Evolutionary conservation across 1,284 basidiomycete genomes (phyloP), one percentile per base, ranked within the genome.

Genomic region (Ganoderma sp.): DNA sequence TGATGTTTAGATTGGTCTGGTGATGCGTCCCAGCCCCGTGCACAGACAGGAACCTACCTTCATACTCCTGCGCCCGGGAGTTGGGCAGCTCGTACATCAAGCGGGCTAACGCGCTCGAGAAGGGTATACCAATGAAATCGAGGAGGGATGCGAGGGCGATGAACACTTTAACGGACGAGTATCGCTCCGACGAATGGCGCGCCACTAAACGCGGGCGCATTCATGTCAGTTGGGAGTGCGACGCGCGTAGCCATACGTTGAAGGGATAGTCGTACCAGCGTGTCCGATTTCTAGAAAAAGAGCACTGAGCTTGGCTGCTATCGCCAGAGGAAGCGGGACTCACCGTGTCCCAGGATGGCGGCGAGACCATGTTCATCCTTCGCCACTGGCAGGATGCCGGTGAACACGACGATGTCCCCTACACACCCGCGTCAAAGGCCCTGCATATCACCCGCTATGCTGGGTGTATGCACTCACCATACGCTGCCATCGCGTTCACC

Each of bases 381-480:
- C 61, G 90, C 91, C 6, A 97, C 82, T 0, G 94, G 95, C 9
- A 98, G 79, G 62, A 98, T 95, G 0, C 96, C 96, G 0, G 93
- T 95, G 74, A 95, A 98, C 2, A 98, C 93, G 63, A 97, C 88
- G 71, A 98, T 92, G 72, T 88, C 89, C 4, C 90, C 90, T 84
- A 70, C 48, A 2, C 56, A 19, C 15, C n/a, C 4, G 12, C 12
- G 54, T 45, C 48, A 52, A 6, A 22, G 1, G 19, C 17, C 19
- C 6, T 45, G 43, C 32, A 32, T n/a, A 5, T 45, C 0, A 19
- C 17, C 8, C 48, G 12, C 2, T 12, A 5, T 52, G 12, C 22
- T 25, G 22, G 4, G 17, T 39, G 12, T 17, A 48, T 37, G n/a
- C 34, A 43, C 83, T 63, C 64, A 89, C 92, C 92, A 48, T 92